phyloP scores from a whole-genome alignment of 495 filamentous ascomycete genomes.

The Tuber calosporum region DNA sequence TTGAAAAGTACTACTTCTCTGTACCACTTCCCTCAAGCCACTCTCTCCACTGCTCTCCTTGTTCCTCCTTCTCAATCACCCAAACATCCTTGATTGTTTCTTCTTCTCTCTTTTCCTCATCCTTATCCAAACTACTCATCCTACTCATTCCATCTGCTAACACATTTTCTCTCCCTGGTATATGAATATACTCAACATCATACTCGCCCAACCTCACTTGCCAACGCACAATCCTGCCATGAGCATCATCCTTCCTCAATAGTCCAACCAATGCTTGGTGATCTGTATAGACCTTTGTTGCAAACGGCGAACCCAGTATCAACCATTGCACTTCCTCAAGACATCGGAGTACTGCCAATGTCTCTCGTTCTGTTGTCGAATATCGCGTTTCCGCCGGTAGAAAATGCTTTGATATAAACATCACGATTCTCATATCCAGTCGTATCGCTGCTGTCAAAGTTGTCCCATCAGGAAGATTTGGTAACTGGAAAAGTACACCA shows the following conservation, averaged over 20 bases:
- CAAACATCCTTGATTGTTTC: no score
- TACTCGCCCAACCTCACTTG: background rate
- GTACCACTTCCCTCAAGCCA: no score
- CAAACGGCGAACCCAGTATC: no score
- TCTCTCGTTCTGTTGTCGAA: background rate
- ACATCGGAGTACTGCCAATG: background rate
- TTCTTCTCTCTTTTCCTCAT: no score
- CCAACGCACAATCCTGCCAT: background rate
- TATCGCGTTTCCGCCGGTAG: background rate
- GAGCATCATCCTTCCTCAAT: background rate
- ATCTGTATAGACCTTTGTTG: no score
- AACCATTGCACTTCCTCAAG: no score
- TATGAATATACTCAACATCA: background rate
- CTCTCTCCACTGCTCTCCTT: no score
- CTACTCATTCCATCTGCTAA: background rate
- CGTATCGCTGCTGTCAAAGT: background rate
- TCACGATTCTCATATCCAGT: background rate
- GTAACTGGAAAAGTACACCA: no score
- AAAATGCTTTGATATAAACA: slow-evolving; percentile 8
- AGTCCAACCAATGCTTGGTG: background rate
- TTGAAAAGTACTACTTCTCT: no score
- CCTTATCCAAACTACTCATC: no score
- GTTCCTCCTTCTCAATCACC: no score
- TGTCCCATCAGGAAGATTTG: no score
- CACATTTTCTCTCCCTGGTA: background rate